phyloP scores from a whole-genome alignment of 2,329 filamentous ascomycete species.

The Penicillium psychrosexuale region DNA sequence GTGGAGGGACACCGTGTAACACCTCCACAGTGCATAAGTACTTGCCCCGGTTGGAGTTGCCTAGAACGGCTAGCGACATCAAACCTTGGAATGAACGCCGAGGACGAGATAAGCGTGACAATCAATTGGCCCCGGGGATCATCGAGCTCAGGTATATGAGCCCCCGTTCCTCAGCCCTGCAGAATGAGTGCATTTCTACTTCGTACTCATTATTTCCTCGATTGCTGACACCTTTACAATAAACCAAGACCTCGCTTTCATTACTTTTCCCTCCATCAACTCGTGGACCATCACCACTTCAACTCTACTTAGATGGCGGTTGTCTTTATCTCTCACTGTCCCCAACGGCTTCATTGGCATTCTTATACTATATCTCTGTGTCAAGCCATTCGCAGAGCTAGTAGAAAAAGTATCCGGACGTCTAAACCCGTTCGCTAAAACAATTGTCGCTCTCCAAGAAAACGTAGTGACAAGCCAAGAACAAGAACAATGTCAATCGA shows the following conservation, averaged over 20 bases:
- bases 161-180: background rate
- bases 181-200: constrained; percentile 1
- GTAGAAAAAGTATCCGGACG: constrained; percentile 26
- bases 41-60: constrained; percentile 24
- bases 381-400: constrained; percentile 31
- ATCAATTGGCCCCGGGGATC: constrained; percentile 1
- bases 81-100: background rate
- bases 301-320: constrained; percentile 32
- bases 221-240: constrained; percentile 7
- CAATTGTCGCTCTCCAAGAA: constrained; percentile 6
- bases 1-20: background rate
- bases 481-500: constrained; percentile 49
- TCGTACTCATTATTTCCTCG: constrained; percentile 1
- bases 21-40: background rate
- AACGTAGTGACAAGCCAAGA: constrained; percentile 18
- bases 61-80: constrained; percentile 18
- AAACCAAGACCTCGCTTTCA: background rate
- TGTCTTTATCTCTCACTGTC: constrained; percentile 31
- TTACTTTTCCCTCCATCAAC: constrained; percentile 4
- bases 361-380: constrained; percentile 34
- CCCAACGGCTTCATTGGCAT: constrained; percentile 32
- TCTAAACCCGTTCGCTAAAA: constrained; percentile 20
- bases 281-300: constrained; percentile 17
- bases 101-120: constrained; percentile 14
- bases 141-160: constrained; percentile 18